Percentiles rank a stretch among this genome's conserved stretches.
Evolutionary conservation across 768 basidiomycete genomes (phyloP).

Genomic region (Hysterangium stoloniferum): DNA sequence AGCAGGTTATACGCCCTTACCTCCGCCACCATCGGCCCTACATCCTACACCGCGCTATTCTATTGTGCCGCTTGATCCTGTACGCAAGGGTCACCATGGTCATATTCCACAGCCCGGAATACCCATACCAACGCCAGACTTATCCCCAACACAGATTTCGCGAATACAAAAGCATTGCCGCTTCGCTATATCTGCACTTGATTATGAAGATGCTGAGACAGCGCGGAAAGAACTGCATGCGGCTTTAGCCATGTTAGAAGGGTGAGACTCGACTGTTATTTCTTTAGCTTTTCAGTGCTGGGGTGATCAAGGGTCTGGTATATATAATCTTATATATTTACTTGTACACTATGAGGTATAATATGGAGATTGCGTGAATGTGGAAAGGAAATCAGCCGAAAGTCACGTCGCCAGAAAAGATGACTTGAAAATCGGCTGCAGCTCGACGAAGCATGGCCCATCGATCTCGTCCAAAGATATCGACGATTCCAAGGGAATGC

Average conservation of each 20-base stretch:
- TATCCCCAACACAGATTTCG: constrained; percentile 59
- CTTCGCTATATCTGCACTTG: constrained; percentile 90
- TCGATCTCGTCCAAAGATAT: not conserved
- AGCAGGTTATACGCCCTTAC: not conserved
- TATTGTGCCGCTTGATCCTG: not conserved
- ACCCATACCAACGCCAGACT: constrained; percentile 27
- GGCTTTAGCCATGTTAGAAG: constrained; percentile 64
- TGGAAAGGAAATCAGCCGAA: not conserved
- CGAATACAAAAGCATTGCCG: constrained; percentile 86
- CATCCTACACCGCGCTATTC: constrained; percentile 9
- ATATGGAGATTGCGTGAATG: not conserved
- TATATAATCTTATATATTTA: not conserved
- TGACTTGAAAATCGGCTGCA: not conserved
- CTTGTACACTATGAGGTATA: not conserved
- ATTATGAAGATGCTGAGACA: constrained; percentile 88
- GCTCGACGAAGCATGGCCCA: constrained; percentile 1
- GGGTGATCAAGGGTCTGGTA: not conserved
- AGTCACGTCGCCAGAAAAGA: not conserved
- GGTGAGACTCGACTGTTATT: constrained; percentile 20
- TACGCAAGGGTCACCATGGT: constrained; percentile 6
- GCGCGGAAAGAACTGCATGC: constrained; percentile 75
- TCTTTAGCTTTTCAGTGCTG: not conserved
- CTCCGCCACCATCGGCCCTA: constrained; percentile 7
- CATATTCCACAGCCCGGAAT: no score
- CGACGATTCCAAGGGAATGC: not conserved